Evolutionary conservation across 257 asterid genomes (phyloP).

Genomic region (Lantana camara): DNA sequence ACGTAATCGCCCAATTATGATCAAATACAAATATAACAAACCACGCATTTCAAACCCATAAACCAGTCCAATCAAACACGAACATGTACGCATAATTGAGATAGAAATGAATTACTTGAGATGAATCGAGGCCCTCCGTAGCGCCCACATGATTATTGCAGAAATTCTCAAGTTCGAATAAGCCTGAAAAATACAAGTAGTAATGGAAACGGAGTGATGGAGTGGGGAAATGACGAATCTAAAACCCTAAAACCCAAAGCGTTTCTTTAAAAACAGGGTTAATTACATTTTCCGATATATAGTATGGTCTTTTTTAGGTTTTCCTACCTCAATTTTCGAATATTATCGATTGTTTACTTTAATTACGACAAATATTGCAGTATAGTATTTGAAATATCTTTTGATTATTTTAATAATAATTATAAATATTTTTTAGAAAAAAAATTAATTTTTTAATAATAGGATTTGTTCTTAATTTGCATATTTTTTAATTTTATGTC

Average conservation of each 20-base stretch:
- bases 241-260: slow-evolving; percentile 34
- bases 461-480: no score
- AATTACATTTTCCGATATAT: not conserved
- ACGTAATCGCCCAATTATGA: no score
- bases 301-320: no score
- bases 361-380: no score
- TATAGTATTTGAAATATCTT: no score
- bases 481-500: no score
- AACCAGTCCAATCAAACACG: not conserved
- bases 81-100: not conserved
- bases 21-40: not conserved
- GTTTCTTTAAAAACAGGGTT: not conserved
- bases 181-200: not conserved
- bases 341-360: no score
- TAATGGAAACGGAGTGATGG: not conserved
- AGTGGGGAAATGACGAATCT: not conserved
- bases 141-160: slow-evolving; percentile 56
- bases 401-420: no score
- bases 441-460: no score
- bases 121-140: slow-evolving; percentile 63
- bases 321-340: not conserved
- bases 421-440: no score
- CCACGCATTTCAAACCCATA: not conserved
- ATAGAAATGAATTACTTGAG: slow-evolving; percentile 44
- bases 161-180: not conserved